Base-by-base conservation (phyloP, 208 protist species). In the Trypanosoma cruzi region DNA sequence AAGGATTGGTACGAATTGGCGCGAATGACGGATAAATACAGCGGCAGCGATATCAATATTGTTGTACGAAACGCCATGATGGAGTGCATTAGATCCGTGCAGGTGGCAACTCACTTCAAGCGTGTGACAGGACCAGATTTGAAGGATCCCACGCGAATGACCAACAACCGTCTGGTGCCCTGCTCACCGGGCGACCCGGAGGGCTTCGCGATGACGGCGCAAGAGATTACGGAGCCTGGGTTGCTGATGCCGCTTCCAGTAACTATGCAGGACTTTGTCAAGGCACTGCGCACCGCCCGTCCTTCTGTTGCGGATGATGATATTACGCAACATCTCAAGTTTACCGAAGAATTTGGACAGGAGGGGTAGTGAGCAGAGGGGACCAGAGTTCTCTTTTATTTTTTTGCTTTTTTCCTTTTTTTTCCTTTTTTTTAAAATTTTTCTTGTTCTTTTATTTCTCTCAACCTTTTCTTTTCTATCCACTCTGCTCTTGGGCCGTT, bases 61-160 rank as follows among this genome's bases (percentile, higher is more conserved):
- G 59, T 99, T 10, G 97, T 99, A 31, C 95, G 97, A 22, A 98
- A 99, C 63, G 98, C 98, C 1, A 81, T 99, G 42, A 99, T 99
- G 97, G 88, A 98, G 79, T 98, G 98, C 40, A 84, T 99, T 55
- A 84, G 98, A n/a, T 94, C 86, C 5, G 77, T 99, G 40, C 97
- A 99, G 82, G 80, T 86, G n/a, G 97, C 98, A 6, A 99, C 97
- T 14, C 98, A 99, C 77, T 99, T 99, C 78, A 99, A 99, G 80
- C 74, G 72, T 63, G 94, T 98, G 4, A 61, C 50, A 4, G 95
- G 88, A 10, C 92, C 89, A 28, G 85, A 85, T 52, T 84, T 84
- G 24, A 78, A 82, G 18, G 87, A 97, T 73, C 90, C 91, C 0
- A 86, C 80, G 8, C 75, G 75, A 34, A 91, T 79, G 3, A 73